Percentiles rank a stretch among this genome's conserved stretches.
Conservation (phyloP, 2,329 filamentous ascomycete genomes). For the Pyrenochaeta sp. region DNA sequence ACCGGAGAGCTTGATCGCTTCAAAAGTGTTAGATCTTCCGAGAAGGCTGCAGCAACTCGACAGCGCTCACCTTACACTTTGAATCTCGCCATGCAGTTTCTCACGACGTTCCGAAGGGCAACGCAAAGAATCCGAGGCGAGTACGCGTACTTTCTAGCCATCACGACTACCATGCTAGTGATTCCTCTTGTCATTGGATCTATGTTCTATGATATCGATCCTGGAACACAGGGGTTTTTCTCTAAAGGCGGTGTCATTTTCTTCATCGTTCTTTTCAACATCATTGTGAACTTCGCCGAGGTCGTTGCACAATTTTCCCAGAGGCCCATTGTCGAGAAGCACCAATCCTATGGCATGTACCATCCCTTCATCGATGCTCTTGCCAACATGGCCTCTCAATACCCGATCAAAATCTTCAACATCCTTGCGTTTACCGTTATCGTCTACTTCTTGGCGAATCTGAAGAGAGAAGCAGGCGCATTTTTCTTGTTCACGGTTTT, state of each 20-base stretch:
- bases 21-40: too few relatives aligned
- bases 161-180: constrained; percentile 2
- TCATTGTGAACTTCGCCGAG: constrained; percentile 68
- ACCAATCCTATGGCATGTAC: constrained; percentile 80
- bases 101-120: too few relatives aligned
- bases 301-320: constrained; percentile 64
- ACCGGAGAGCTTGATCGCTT: too few relatives aligned
- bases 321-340: constrained; percentile 83
- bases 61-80: too few relatives aligned
- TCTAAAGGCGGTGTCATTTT: constrained; percentile 68
- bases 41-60: too few relatives aligned
- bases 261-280: constrained; percentile 68
- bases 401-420: constrained; percentile 64
- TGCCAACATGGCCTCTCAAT: constrained; percentile 70
- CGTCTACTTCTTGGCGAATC: constrained; percentile 82
- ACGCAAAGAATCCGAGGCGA: too few relatives aligned
- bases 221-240: constrained; percentile 53
- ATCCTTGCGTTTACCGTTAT: constrained; percentile 61
- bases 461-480: constrained; percentile 71
- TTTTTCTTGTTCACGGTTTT: constrained; percentile 85
- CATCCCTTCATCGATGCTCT: constrained; percentile 77
- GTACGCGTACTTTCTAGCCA: too few relatives aligned
- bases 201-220: constrained; percentile 10
- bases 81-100: too few relatives aligned
- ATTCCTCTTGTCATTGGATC: constrained; percentile 9